Evolutionary conservation across 768 basidiomycete genomes (phyloP).

Genomic region (Tulasnella calospora): DNA sequence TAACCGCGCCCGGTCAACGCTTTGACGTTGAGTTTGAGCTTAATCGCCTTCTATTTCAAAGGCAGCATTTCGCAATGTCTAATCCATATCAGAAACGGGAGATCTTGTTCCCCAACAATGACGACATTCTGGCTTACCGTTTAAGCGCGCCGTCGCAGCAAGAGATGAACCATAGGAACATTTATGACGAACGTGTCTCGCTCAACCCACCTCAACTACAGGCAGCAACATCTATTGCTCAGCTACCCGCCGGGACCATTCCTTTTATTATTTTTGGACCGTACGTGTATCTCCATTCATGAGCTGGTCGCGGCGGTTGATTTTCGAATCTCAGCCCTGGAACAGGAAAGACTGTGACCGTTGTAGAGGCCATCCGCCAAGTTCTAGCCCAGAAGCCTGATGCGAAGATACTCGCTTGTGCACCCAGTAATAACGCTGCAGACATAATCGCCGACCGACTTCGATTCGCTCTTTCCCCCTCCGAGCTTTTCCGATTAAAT

Average conservation of each 20-base stretch:
- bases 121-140: conserved; percentile 28
- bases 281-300: background rate
- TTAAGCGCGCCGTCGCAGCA: conserved; percentile 17
- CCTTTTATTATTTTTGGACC: conserved; percentile 23
- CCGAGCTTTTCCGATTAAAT: conserved; percentile 28
- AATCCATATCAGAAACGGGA: conserved; percentile 39
- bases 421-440: conserved; percentile 16
- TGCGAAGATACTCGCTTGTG: conserved; percentile 12
- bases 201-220: conserved; percentile 12
- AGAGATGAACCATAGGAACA: background rate
- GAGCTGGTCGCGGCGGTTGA: no score
- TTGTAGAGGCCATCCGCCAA: conserved; percentile 21
- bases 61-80: conserved; percentile 53
- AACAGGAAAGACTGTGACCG: conserved; percentile 23
- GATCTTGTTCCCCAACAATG: conserved; percentile 51
- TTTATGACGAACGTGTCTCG: background rate
- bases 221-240: background rate
- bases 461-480: background rate
- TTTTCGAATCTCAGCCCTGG: background rate
- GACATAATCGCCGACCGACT: conserved; percentile 26
- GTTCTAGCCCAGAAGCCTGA: background rate
- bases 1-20: conserved; percentile 36
- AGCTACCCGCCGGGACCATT: background rate
- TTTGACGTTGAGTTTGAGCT: conserved; percentile 53
- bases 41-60: conserved; percentile 53